Base-by-base conservation (phyloP, 164 flowering plant genomes). In the Saururus chinensis region DNA sequence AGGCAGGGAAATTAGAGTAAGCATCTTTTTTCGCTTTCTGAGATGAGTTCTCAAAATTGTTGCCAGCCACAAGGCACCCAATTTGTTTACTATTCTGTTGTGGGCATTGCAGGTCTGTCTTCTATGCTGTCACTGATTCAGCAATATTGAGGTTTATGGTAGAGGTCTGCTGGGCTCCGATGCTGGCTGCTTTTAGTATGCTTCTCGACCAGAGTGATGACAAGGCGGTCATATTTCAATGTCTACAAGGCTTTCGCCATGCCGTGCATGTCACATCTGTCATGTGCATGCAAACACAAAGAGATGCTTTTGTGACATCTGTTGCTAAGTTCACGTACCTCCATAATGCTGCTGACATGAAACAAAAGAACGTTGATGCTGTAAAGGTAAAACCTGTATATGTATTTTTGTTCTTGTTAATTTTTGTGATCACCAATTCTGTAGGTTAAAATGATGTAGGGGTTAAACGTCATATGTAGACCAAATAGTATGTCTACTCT, bases 111-210 rank as follows among this genome's bases (percentile, higher is more conserved):
- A 95, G 99, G 85, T 81, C 85, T 63, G 66, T 82, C 53, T 95
- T 80, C 76, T 85, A 89, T 81, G 69, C 79, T 59, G 88, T 91
- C 53, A 64, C 93, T 37, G 97, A 95, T 83, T 78, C 73, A 54
- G 82, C 89, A 62, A 95, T 95, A 68, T 70, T 95, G 78, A 83
- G 95, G 70, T 95, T 91, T 69, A 95, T 95, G 97, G 81, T 84
- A 72, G 99, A 95, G 69, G 96, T 83, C 56, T 88, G 93, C 77
- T 95, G 99, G 99, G 99, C 93, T 54, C 99, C 99, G 22, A 89
- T 95, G 93, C 80, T 95, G 54, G 99, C 97, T 75, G 99, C 99
- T 41, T 89, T 91, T 69, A 95, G 99, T 73, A 79, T 95, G 66
- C 89, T 92, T 60, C 84, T 95, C 68, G 99, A 91, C 75, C 99